Evolutionary conservation across 2,329 filamentous ascomycete species (phyloP).

Genomic region (Venturia nashicola): DNA sequence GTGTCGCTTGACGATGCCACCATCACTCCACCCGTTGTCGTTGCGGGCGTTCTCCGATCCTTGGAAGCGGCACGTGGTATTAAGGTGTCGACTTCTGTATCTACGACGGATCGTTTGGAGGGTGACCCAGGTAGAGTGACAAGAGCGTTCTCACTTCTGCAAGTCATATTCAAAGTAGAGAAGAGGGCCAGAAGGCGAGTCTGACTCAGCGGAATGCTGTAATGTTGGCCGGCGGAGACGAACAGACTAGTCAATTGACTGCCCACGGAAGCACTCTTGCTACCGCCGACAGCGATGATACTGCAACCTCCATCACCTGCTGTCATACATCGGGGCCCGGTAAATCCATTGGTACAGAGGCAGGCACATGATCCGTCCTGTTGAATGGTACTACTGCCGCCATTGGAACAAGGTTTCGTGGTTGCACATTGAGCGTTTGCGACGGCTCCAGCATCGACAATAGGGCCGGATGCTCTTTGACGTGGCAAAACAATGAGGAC

Average conservation of each 20-base stretch:
- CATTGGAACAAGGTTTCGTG: constrained; percentile 60
- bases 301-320: constrained; percentile 43
- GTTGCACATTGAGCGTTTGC: constrained; percentile 43
- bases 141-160: constrained; percentile 73
- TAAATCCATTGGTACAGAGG: constrained; percentile 81
- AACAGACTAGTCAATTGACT: constrained; percentile 66
- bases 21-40: constrained; percentile 22
- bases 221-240: constrained; percentile 50
- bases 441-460: constrained; percentile 17
- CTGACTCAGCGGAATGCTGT: constrained; percentile 61
- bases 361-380: constrained; percentile 60
- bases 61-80: background rate
- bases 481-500: constrained; percentile 48
- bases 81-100: background rate
- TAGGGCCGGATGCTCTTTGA: constrained; percentile 22
- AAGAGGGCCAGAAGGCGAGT: constrained; percentile 63
- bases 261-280: constrained; percentile 60
- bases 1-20: constrained; percentile 11
- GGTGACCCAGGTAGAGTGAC: constrained; percentile 61
- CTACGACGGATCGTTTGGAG: background rate
- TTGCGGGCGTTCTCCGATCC: constrained; percentile 7
- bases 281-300: constrained; percentile 32
- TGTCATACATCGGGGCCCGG: constrained; percentile 46
- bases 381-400: constrained; percentile 62
- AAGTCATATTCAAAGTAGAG: constrained; percentile 63